Percentiles rank a stretch among this genome's conserved stretches.
Evolutionary conservation across 805 yeast genomes (phyloP).

Genomic region (Yarrowia sp.): DNA sequence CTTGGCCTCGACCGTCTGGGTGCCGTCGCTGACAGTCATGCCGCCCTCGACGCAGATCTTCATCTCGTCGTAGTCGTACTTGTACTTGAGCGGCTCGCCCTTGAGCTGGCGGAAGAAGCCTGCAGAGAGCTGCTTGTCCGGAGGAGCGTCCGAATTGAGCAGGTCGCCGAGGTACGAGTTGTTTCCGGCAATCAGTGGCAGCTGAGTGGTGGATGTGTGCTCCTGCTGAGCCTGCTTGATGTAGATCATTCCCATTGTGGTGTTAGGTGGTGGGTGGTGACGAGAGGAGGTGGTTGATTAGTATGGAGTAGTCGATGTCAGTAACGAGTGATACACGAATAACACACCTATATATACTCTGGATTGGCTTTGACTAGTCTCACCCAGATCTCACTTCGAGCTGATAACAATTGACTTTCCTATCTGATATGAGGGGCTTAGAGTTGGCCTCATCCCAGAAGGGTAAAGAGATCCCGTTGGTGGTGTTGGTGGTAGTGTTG

Average conservation of each 20-base stretch:
- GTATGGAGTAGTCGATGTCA: conserved; percentile 47
- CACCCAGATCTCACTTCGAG: too few species aligned
- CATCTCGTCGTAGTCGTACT: conserved; percentile 66
- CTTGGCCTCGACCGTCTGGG: conserved; percentile 48
- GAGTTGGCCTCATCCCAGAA: conserved; percentile 1
- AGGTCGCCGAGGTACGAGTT: conserved; percentile 69
- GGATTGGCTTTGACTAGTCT: too few species aligned
- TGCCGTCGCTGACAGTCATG: conserved; percentile 61
- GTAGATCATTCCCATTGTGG: conserved; percentile 32
- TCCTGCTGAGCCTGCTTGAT: conserved; percentile 18
- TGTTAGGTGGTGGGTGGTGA: too few species aligned
- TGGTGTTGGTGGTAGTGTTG: too few species aligned
- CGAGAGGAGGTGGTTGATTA: conserved; percentile 52
- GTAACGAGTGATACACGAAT: too few species aligned
- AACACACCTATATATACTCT: not conserved
- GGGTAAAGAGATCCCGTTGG: conserved; percentile 3
- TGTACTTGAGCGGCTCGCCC: conserved; percentile 68
- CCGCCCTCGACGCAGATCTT: conserved; percentile 68
- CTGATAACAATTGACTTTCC: not conserved
- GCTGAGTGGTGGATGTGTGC: conserved; percentile 38
- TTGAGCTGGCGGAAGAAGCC: conserved; percentile 70
- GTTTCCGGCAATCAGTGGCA: conserved; percentile 59
- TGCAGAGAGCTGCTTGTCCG: conserved; percentile 58
- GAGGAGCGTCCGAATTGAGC: conserved; percentile 59
- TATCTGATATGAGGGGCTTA: conserved; percentile 8